Evolutionary conservation across 2,329 filamentous ascomycete species (phyloP).

Genomic region (Colletotrichum tamarilloi): DNA sequence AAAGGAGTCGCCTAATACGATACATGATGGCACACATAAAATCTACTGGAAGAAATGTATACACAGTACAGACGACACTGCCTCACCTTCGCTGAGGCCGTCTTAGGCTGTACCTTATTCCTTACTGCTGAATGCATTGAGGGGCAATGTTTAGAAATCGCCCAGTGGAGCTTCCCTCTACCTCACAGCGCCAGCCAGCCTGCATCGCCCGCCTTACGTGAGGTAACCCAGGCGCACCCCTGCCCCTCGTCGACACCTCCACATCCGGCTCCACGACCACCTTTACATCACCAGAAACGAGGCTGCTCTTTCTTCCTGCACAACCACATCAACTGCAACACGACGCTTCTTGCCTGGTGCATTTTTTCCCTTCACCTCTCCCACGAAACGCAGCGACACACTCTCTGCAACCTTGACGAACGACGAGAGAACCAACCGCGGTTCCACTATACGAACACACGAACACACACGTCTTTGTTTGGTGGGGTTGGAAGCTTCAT

Average conservation of each 20-base stretch:
- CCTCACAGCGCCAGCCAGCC: not conserved
- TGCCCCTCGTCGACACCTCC: conserved; percentile 30
- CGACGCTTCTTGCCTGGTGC: conserved; percentile 25
- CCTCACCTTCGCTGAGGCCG: too few species aligned
- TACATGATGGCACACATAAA: too few species aligned
- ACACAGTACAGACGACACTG: not conserved
- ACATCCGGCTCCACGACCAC: conserved; percentile 19
- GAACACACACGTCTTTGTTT: conserved; percentile 33
- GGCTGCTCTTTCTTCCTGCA: conserved; percentile 19
- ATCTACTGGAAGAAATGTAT: too few species aligned
- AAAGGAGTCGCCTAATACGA: too few species aligned
- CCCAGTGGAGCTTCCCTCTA: not conserved
- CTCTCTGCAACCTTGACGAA: conserved; percentile 33
- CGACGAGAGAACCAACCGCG: conserved; percentile 11
- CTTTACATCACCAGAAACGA: conserved; percentile 34
- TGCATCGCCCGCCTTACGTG: conserved; percentile 13
- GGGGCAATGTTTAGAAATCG: too few species aligned
- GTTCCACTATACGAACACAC: conserved; percentile 2
- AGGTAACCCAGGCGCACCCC: conserved; percentile 2
- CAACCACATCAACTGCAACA: conserved; percentile 19
- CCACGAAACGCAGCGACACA: conserved; percentile 34
- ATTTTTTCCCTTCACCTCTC: not conserved
- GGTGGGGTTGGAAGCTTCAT: conserved; percentile 51
- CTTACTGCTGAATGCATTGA: too few species aligned
- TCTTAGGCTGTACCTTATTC: too few species aligned